Evolutionary conservation across 192 early-diverging fungal species (phyloP).

Genomic region (Rhizophagus sp.): DNA sequence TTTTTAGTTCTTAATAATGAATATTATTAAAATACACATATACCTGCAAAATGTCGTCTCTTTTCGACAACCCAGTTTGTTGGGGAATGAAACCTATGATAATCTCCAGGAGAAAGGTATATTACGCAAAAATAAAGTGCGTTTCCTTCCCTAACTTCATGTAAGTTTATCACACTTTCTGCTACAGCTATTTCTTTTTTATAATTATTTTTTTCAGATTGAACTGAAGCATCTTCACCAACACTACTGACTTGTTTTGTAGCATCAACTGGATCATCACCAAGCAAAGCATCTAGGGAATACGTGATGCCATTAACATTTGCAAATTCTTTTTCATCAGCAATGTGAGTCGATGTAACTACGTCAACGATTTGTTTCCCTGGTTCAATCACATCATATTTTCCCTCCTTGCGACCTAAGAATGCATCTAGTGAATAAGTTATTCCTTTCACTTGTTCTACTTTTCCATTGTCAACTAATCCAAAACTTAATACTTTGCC

Average conservation of each 20-base stretch:
- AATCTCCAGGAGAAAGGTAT: slow-evolving; percentile 97
- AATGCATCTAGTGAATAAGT: slow-evolving; percentile 89
- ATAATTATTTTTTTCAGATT: slow-evolving; percentile 33
- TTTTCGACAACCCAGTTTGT: slow-evolving; percentile 90
- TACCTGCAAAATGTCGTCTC: slow-evolving; percentile 88
- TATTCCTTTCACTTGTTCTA: slow-evolving; percentile 95
- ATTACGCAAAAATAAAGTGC: slow-evolving; percentile 88
- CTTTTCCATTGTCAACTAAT: slow-evolving; percentile 67
- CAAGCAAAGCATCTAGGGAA: slow-evolving; percentile 74
- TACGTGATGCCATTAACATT: slow-evolving; percentile 86
- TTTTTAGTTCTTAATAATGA: background rate
- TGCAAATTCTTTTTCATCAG: slow-evolving; percentile 82
- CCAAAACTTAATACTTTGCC: slow-evolving; percentile 91
- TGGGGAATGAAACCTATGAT: slow-evolving; percentile 98
- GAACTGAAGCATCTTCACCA: slow-evolving; percentile 43
- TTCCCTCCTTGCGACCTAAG: slow-evolving; percentile 61
- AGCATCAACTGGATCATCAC: slow-evolving; percentile 40
- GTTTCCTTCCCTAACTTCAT: slow-evolving; percentile 58
- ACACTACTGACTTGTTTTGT: slow-evolving; percentile 41
- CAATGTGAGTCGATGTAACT: slow-evolving; percentile 38
- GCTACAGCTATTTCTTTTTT: slow-evolving; percentile 16
- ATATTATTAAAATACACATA: slow-evolving; percentile 3
- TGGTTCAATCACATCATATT: background rate
- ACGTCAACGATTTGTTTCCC: background rate
- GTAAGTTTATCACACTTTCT: slow-evolving; percentile 10